phyloP scores from a whole-genome alignment of 352 stramenopile genomes.

The Phytopythium aichiense region DNA sequence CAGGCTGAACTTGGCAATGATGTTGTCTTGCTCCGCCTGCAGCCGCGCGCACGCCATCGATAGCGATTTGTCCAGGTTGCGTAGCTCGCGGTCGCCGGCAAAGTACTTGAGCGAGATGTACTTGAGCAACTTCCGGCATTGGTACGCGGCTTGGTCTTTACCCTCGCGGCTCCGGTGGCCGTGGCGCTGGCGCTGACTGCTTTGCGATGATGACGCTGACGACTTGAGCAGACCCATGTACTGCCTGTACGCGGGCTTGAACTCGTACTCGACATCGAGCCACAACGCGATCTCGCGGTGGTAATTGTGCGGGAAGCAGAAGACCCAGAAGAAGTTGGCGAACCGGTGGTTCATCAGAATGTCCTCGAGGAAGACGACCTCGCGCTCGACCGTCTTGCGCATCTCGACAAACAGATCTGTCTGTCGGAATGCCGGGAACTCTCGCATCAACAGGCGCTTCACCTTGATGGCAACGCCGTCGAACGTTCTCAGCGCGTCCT shows the following conservation, averaged over 20 bases:
- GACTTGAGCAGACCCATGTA: slow-evolving; percentile 66
- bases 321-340: slow-evolving; percentile 88
- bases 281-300: slow-evolving; percentile 82
- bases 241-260: slow-evolving; percentile 74
- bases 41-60: slow-evolving; percentile 56
- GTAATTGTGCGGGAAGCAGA: slow-evolving; percentile 86
- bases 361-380: slow-evolving; percentile 80
- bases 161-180: slow-evolving; percentile 34
- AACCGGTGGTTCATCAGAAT: slow-evolving; percentile 88
- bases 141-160: slow-evolving; percentile 55
- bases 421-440: slow-evolving; percentile 76
- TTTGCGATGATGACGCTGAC: slow-evolving; percentile 11
- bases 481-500: slow-evolving; percentile 79
- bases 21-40: slow-evolving; percentile 78
- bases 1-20: slow-evolving; percentile 81
- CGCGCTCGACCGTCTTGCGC: slow-evolving; percentile 69
- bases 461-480: slow-evolving; percentile 71
- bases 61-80: slow-evolving; percentile 61
- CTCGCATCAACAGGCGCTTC: slow-evolving; percentile 76
- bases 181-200: slow-evolving; percentile 20
- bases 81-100: slow-evolving; percentile 68
- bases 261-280: slow-evolving; percentile 86
- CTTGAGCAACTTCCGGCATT: slow-evolving; percentile 66
- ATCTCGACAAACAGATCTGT: slow-evolving; percentile 80
- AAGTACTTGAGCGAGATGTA: slow-evolving; percentile 88